Conservation (phyloP, 306 rosid genomes). For the Rosa rugosa region DNA sequence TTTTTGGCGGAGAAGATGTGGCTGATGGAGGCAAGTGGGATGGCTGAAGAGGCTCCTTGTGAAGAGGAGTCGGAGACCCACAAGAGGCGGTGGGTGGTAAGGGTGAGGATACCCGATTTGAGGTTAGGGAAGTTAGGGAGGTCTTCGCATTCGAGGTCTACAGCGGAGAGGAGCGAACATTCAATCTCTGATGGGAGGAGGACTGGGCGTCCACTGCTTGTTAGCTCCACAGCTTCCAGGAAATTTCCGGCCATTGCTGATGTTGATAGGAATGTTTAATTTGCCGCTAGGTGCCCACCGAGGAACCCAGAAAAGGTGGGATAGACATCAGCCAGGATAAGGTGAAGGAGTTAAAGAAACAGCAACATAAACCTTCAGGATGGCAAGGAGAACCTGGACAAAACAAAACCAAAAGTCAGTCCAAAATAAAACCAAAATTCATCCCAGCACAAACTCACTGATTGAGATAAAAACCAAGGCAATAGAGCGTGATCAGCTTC, state of each 20-base stretch:
- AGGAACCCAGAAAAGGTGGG: too few species aligned
- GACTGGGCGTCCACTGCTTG: conserved; percentile 84
- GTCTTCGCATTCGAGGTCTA: conserved; percentile 77
- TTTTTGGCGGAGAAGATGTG: conserved; percentile 71
- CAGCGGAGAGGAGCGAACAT: conserved; percentile 71
- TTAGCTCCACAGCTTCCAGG: conserved; percentile 62
- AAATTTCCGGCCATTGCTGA: conserved; percentile 47
- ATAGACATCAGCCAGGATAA: too few species aligned
- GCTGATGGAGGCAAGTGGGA: conserved; percentile 58
- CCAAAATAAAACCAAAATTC: too few species aligned
- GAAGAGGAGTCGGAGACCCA: conserved; percentile 56
- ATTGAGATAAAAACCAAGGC: too few species aligned
- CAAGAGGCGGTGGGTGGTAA: conserved; percentile 84
- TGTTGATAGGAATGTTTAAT: not conserved
- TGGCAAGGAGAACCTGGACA: too few species aligned
- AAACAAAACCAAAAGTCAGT: too few species aligned
- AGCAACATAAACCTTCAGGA: too few species aligned
- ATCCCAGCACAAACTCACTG: too few species aligned
- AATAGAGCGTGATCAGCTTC: too few species aligned
- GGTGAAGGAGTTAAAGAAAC: too few species aligned
- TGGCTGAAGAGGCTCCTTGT: conserved; percentile 26
- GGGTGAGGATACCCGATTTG: conserved; percentile 79
- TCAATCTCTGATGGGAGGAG: conserved; percentile 67
- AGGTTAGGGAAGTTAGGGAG: conserved; percentile 60
- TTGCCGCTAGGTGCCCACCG: not conserved